A percentile compares a stretch with the other conserved stretches of the same genome.
These are phyloP conservation scores for Cornus florida DNA, from an alignment of 148 eudicot species.

Conservation along the genomic window DNA sequence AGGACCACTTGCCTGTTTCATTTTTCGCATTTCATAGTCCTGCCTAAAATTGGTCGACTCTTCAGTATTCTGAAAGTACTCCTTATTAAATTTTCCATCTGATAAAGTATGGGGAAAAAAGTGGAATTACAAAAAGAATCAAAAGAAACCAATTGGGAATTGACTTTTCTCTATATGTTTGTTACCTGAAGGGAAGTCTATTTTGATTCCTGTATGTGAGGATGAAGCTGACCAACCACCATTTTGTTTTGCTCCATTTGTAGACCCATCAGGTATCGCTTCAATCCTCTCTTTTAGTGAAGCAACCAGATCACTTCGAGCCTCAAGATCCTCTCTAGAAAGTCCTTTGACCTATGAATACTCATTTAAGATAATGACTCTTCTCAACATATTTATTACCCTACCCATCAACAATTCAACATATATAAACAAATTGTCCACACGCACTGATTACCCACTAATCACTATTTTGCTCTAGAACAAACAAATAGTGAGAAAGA, in stretches of 20 bases:
- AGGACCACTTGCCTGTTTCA: slow-evolving; percentile 51
- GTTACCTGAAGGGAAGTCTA: slow-evolving; percentile 52
- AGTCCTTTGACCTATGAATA: slow-evolving; percentile 57
- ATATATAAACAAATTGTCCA: no score
- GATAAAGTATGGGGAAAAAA: slow-evolving; percentile 1
- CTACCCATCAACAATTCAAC: background rate
- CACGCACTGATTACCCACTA: no score
- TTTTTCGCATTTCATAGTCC: slow-evolving; percentile 73
- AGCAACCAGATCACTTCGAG: slow-evolving; percentile 53
- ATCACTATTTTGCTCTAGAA: background rate
- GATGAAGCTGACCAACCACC: slow-evolving; percentile 57
- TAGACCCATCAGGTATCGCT: slow-evolving; percentile 60
- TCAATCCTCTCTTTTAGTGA: slow-evolving; percentile 63
- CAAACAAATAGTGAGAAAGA: background rate
- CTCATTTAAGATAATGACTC: background rate
- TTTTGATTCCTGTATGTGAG: slow-evolving; percentile 46
- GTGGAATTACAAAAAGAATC: background rate
- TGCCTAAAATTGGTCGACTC: slow-evolving; percentile 55
- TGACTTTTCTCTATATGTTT: background rate
- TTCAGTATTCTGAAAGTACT: slow-evolving; percentile 47
- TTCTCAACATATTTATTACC: background rate
- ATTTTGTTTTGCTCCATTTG: slow-evolving; percentile 33
- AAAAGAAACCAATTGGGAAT: background rate
- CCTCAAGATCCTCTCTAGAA: slow-evolving; percentile 63
- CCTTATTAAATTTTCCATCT: slow-evolving; percentile 42